Evolutionary conservation across 2,329 filamentous ascomycete species (phyloP), one percentile per base, ranked within the genome.

Genomic region (Hymenoscyphus scutula): DNA sequence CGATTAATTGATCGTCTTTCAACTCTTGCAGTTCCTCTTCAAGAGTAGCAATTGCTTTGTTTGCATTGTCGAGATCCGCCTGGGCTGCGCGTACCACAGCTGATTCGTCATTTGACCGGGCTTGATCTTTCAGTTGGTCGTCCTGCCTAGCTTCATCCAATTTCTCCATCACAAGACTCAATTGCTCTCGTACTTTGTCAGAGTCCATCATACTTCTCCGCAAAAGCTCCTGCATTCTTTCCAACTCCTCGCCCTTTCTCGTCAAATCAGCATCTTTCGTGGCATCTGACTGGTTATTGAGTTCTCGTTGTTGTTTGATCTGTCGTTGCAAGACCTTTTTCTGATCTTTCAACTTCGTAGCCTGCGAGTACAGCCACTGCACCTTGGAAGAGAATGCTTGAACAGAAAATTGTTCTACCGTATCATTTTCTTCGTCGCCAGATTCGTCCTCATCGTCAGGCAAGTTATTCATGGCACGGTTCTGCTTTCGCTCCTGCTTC

Each of bases 221-320:
- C 5, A 76, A 69, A 25, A 78, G 69, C 11, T 62, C 68, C 32
- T 76, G 71, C 5, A 76, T 69, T 17, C 75, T 76, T 38, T 84
- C 80, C 6, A 90, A 73, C 68, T 88, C 82, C 17, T 83, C 81
- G 59, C 81, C 78, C 69, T 84, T 86, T 56, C 79, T 75, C 27
- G 82, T 79, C n/a, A 90, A 74, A 65, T 89, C 84, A 48, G 82
- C 82, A 69, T 89, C 88, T 71, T 88, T 86, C 64, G 88, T 83
- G 23, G 84, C 81, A 68, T 96, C 92, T 1, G 91, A 92, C 72
- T 93, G 93, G 78, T 83, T 92, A 77, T 96, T 96, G 62, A 97
- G 83, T 72, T 96, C 92, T 63, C 93, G 89, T 77, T 98, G 94
- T 74, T 98, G 93, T 77, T 96, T 94, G 71, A 97, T 94, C 75